Conservation (phyloP, 2,329 filamentous ascomycete species). For the Pseudogymnoascus sp. region DNA sequence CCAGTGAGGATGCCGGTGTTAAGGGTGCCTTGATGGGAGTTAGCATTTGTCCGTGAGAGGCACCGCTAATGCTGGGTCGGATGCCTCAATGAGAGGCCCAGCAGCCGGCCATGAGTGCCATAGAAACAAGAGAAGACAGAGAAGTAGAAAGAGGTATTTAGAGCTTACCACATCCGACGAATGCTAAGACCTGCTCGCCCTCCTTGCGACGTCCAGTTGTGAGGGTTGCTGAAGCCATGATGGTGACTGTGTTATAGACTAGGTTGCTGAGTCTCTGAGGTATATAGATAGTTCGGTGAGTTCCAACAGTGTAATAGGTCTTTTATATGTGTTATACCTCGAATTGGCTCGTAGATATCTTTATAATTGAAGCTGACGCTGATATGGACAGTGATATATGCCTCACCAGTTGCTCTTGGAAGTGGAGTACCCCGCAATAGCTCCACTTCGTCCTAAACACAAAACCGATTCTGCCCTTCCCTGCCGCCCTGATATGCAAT, state of each 20-base stretch:
- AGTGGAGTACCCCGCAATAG: slow-evolving; percentile 4
- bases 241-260: background rate
- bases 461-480: background rate
- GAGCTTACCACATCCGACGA: background rate
- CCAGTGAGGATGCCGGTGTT: background rate
- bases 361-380: background rate
- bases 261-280: background rate
- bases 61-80: background rate
- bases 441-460: background rate
- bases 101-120: background rate
- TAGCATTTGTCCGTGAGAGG: background rate
- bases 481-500: background rate
- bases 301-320: background rate
- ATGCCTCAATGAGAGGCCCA: background rate
- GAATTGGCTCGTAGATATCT: background rate
- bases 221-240: background rate
- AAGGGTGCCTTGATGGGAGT: background rate
- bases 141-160: background rate
- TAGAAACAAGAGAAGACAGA: background rate
- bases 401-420: background rate
- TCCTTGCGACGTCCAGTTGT: background rate
- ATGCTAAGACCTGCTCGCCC: background rate
- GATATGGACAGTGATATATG: background rate
- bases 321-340: background rate
- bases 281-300: background rate